Evolutionary conservation across 345 rosid genomes (phyloP), one percentile per base, ranked within the genome.

Genomic region (Gossypium rotundifolium): DNA sequence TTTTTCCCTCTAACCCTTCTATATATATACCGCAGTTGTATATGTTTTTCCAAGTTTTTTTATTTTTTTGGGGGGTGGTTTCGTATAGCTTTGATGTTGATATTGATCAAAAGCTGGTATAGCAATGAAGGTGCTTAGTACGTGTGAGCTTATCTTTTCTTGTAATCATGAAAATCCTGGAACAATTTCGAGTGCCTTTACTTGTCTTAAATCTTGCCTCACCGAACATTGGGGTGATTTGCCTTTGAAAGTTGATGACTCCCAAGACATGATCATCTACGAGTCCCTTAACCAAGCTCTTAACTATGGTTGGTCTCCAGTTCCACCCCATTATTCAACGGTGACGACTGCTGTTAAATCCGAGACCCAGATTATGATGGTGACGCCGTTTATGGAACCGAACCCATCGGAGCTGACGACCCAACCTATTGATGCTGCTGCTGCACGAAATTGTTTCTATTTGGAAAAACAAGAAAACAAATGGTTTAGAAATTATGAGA

Each of bases 211-310:
- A 76, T 85, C 93, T 33, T 89, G 89, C 78, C 76, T 87, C 11
- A 80, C 88, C 10, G 87, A 85, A 46, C 78, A 79, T 45, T 89
- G 93, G 93, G 93, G 91, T 17, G 91, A 84, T 65, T 76, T 87
- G 75, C 91, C 91, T 0, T 71, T 87, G 22, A 73, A 78, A 78
- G 82, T 82, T n/a, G 79, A 85, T 71, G 89, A 90, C 75, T 80
- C 85, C 7, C 88, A 88, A 29, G 89, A 88, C 75, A 88, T 85
- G 89, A 60, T 90, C 73, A 83, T 90, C 46, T 85, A 78, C 83
- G 75, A 79, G 62, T 78, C 79, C 81, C 89, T 88, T 79, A 73
- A 73, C 18, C 89, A 86, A 38, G 90, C 91, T 48, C 71, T 88
- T 63, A 57, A 76, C 61, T 79, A 61, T 25, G 89, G 93, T 3